Evolutionary conservation across 352 stramenopile species (phyloP).

Genomic region (Pythium myriotylum): DNA sequence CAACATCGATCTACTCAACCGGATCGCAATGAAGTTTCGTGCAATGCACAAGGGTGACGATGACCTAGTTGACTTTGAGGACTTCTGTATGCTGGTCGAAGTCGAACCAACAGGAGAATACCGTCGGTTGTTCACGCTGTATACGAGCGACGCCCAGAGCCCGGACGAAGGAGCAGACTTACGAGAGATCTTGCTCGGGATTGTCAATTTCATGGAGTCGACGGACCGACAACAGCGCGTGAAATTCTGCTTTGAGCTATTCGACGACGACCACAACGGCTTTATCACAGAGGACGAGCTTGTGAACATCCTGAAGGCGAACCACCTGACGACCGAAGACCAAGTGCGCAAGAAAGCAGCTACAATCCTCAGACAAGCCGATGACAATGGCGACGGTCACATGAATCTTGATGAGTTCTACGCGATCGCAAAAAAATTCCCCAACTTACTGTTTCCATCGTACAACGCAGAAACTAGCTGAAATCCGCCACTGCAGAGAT

Average conservation of each 20-base stretch:
- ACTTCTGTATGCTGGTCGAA: slow-evolving; percentile 85
- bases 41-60: slow-evolving; percentile 53
- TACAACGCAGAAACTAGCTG: slow-evolving; percentile 33
- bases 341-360: slow-evolving; percentile 87
- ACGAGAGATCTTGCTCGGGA: slow-evolving; percentile 89
- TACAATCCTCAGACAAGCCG: slow-evolving; percentile 82
- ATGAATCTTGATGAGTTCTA: slow-evolving; percentile 89
- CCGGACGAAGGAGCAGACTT: slow-evolving; percentile 75
- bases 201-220: slow-evolving; percentile 88
- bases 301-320: slow-evolving; percentile 90
- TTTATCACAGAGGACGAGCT: slow-evolving; percentile 92
- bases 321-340: slow-evolving; percentile 80
- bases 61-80: slow-evolving; percentile 61
- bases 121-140: slow-evolving; percentile 85
- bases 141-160: slow-evolving; percentile 66
- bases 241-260: slow-evolving; percentile 94
- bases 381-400: slow-evolving; percentile 75
- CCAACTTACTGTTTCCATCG: slow-evolving; percentile 88
- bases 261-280: slow-evolving; percentile 92
- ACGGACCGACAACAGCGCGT: slow-evolving; percentile 83
- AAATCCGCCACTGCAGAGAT: neutral
- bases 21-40: slow-evolving; percentile 58
- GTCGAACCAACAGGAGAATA: slow-evolving; percentile 90
- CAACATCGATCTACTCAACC: slow-evolving; percentile 62
- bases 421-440: slow-evolving; percentile 88